Evolutionary conservation across 2,329 filamentous ascomycete species (phyloP), one percentile per base, ranked within the genome.

Genomic region (Epichloe glyceriae): DNA sequence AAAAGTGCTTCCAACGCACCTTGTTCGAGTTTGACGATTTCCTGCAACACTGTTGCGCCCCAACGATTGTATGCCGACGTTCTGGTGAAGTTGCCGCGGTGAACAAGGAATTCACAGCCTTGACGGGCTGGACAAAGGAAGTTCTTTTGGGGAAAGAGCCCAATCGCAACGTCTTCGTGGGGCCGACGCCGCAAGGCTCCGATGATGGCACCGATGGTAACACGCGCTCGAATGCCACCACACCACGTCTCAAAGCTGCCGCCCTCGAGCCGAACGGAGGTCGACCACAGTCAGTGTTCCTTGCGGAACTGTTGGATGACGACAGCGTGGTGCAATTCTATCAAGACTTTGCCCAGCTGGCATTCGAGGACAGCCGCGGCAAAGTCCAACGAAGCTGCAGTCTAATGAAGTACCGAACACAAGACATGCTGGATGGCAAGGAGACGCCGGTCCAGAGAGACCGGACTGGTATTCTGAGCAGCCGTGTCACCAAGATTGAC

Each of bases 51-150:
- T 88, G 85, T 54, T 88, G 88, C 39, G 94, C 89, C 4, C 93
- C 93, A 0, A 95, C 90, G 0, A 82, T 98, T 52, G 88, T 97
- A 26, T 94, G 88, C 62, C 82, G 93, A 46, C 82, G 93, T 46
- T 95, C 90, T 0, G 93, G 93, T 47, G 93, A 97, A 65, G 82
- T 98, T n/a, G 90, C 89, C 0, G 88, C 88, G 3, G 88, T 94
- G 20, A 94, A 93, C 64, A 95, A 96, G 67, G 93, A 97, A 65
- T 98, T 98, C 59, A 88, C 85, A n/a, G 86, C 94, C 33, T 72
- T 98, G 50, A 96, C 93, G 0, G 93, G 91, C 5, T 98, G 93
- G 93, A 86, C 83, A 49, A 90, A 89, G 61, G 86, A 93, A 46
- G 83, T 97, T 0, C 73, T 98, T 1, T 74, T 97, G 0, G 93